Percentiles rank a stretch among this genome's conserved stretches.
Conservation (phyloP, 805 yeast species). For the Candida orba region DNA sequence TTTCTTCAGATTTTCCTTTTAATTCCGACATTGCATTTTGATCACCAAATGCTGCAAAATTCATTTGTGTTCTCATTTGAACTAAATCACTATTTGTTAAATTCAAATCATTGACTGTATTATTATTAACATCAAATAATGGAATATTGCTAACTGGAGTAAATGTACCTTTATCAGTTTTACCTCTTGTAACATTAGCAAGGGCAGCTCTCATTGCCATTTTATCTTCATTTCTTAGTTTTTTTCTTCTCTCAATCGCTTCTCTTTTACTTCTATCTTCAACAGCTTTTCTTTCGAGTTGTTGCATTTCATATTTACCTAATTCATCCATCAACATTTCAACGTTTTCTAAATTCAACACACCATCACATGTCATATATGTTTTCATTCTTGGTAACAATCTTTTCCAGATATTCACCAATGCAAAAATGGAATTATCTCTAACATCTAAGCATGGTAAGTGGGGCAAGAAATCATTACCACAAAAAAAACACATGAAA, state of each 20-base stretch:
- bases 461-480: slow-evolving; percentile 97
- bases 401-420: slow-evolving; percentile 79
- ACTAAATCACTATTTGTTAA: slow-evolving; percentile 68
- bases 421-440: slow-evolving; percentile 82
- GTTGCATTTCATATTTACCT: slow-evolving; percentile 68
- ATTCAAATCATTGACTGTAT: slow-evolving; percentile 59
- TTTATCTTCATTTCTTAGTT: slow-evolving; percentile 39
- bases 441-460: slow-evolving; percentile 91
- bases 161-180: slow-evolving; percentile 63
- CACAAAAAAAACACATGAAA: slow-evolving; percentile 96
- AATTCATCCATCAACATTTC: slow-evolving; percentile 60
- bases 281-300: slow-evolving; percentile 63
- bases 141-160: slow-evolving; percentile 68
- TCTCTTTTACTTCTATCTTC: slow-evolving; percentile 65
- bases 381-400: slow-evolving; percentile 59
- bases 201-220: slow-evolving; percentile 16
- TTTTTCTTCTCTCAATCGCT: slow-evolving; percentile 50
- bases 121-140: slow-evolving; percentile 68
- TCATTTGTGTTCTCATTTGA: slow-evolving; percentile 50
- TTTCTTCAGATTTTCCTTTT: slow-evolving; percentile 13
- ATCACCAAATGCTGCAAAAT: slow-evolving; percentile 67
- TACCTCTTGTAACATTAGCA: slow-evolving; percentile 49
- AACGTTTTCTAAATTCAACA: slow-evolving; percentile 65
- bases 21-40: slow-evolving; percentile 5
- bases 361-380: slow-evolving; percentile 88